Evolutionary conservation across 768 basidiomycete species (phyloP).

Genomic region (Sporobolomyces pararoseus): DNA sequence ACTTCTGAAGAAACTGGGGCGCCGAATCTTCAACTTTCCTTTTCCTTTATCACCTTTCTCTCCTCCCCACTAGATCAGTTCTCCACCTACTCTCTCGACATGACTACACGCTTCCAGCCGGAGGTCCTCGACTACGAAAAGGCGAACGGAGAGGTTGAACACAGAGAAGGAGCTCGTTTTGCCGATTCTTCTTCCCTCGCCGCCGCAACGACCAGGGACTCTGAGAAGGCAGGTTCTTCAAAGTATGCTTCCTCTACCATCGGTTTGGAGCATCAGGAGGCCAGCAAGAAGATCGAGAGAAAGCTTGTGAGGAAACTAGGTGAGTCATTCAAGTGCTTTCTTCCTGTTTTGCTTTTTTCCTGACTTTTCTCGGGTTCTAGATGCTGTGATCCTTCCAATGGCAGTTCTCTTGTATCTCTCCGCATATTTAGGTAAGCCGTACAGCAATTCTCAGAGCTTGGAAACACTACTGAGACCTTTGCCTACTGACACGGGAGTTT

Average conservation of each 20-base stretch:
- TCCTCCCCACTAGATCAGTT: background rate
- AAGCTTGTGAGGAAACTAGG: constrained; percentile 38
- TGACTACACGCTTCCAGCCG: constrained; percentile 8
- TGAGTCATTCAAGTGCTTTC: constrained; percentile 2
- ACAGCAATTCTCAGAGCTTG: too few species aligned
- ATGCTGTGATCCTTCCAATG: constrained; percentile 50
- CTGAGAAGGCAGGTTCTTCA: constrained; percentile 39
- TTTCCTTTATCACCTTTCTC: background rate
- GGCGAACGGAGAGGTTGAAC: constrained; percentile 10
- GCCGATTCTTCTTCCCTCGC: constrained; percentile 24
- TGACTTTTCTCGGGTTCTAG: constrained; percentile 20
- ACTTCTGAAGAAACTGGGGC: background rate
- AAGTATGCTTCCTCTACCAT: constrained; percentile 21
- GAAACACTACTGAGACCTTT: too few species aligned
- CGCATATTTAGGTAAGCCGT: constrained; percentile 49
- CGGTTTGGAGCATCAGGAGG: constrained; percentile 21
- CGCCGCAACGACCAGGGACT: constrained; percentile 13
- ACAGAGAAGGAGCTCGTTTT: constrained; percentile 16
- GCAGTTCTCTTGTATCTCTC: constrained; percentile 51
- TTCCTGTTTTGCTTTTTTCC: background rate
- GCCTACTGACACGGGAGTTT: too few species aligned
- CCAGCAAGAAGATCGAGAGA: constrained; percentile 17
- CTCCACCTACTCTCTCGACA: background rate
- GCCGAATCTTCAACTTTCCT: background rate
- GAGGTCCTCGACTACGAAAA: constrained; percentile 9